Base-by-base conservation (phyloP, 371 early-diverging fungal species). In the Mortierella sp. region DNA sequence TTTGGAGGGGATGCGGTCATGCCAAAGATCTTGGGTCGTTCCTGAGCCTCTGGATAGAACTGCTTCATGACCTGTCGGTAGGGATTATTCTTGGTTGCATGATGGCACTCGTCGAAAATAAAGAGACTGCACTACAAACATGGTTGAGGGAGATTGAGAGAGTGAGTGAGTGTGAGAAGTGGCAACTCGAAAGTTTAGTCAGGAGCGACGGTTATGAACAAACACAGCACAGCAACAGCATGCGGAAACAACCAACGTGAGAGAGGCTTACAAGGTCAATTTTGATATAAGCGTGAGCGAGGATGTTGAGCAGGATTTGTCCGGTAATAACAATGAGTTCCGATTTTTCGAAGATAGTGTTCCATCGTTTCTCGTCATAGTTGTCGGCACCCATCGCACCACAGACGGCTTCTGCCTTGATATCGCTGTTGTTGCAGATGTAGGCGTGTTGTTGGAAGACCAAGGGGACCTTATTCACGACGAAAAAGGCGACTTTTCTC, bases 1-100 rank as follows among this genome's bases (percentile, higher is more conserved):
- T 75, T 75, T 27, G 76, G 87, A 11, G 98, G 97, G 6, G 97
- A 97, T 2, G 99, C 98, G 0, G 99, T 98, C 96, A 98, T 96
- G 18, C 97, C 97, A 88, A 98, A 96, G 10, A 98, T 91, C 78
- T 93, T 94, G 14, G 98, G 98, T 21, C 93, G 88, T 6, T 90
- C 80, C 1, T 71, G 27, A 2, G 72, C 80, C 32, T 54, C 54
- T 18, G 29, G 29, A 41, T 81, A 81, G 58, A 76, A 81, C 18
- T 70, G 14, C 1, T 46, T 74, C 81, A 81, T 81, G 68, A 81
- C 74, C 21, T 46, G 46, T n/a, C 71, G 48, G 32, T 81, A 81
- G 27, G 24, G 16, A 27, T 81, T 71, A 2, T 74, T 49, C 12
- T 54, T 54, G 11, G 38, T 58, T 4, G 81, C 81, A 32, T 77